Evolutionary conservation across 139 green algal genomes (phyloP), one percentile per base, ranked within the genome.

Genomic region (Picochlorum sp.): DNA sequence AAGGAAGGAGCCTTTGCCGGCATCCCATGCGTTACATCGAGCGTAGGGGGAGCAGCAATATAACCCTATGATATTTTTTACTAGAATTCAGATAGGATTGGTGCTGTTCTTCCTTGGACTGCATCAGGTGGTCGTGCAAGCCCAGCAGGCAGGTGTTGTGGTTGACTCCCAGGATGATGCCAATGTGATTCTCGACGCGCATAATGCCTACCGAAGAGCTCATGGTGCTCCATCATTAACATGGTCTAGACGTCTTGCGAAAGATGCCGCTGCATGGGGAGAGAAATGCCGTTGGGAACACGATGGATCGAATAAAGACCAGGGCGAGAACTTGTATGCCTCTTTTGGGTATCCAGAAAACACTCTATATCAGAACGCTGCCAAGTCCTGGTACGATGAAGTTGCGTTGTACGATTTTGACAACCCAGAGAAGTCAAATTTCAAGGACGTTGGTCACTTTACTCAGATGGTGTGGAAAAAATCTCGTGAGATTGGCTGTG

Each of bases 381-480:
- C 47, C 9, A 54, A 10, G 11, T 26, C 16, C 15, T 54, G 47
- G 47, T 54, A 54, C 15, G n/a, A 54, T 54, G 47, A 54, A 21
- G 47, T 54, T 26, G n/a, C 16, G 6, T 21, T 54, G 18, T 54
- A 54, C 13, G 47, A 54, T 21, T 54, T 54, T 21, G n/a, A 21
- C 11, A 54, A 54, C 18, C 47, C 47, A 26, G 11, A 54, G 11
- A 20, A 21, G 1, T 54, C 47, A 54, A 54, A 54, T 9, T 26
- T 54, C n/a, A 21, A 54, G 16, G 47, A 54, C 16, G n/a, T 54
- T 21, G 47, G 47, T 54, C 47, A 54, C 47, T 54, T 54, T 21
- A 54, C 47, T 20, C 47, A 54, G 23, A 54, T 54, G 47, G 47
- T 54, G 2, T 54, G 47, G 47, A 54, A 54, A 21, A 21, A 13